A percentile compares a stretch with the other conserved stretches of the same genome.
These are phyloP conservation scores for Schizochytrium sp. DNA, from an alignment of 108 stramenopile genomes.

Conservation along the genomic window DNA sequence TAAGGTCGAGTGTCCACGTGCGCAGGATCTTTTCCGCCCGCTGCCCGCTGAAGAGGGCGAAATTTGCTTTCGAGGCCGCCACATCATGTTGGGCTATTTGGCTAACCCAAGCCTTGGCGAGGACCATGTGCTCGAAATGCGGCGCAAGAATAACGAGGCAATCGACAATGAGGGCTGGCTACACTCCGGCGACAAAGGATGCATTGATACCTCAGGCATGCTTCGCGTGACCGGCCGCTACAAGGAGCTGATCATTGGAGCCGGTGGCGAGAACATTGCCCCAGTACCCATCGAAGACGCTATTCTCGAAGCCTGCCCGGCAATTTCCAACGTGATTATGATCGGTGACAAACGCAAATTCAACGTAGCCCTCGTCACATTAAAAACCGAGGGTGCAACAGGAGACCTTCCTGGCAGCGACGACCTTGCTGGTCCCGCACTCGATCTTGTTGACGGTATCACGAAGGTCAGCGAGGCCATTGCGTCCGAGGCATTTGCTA, in stretches of 20 bases:
- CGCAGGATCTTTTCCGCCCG: neutral
- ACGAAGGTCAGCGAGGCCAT: neutral
- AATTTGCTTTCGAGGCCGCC: conserved; percentile 59
- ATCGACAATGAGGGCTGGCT: conserved; percentile 60
- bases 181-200: conserved; percentile 54
- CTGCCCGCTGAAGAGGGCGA: conserved; percentile 33
- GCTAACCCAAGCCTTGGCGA: neutral
- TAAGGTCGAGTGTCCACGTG: neutral
- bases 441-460: neutral
- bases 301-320: conserved; percentile 36
- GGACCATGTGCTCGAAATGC: conserved; percentile 23
- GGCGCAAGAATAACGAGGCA: conserved; percentile 51
- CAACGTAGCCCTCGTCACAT: conserved; percentile 36
- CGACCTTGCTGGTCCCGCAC: neutral
- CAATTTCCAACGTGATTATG: conserved; percentile 45
- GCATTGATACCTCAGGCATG: neutral
- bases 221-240: conserved; percentile 32
- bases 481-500: neutral
- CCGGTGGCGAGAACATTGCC: conserved; percentile 50
- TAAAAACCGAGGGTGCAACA: conserved; percentile 30
- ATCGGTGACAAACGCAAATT: conserved; percentile 51
- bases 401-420: neutral
- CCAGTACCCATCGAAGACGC: conserved; percentile 54
- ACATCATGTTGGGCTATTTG: conserved; percentile 72
- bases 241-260: conserved; percentile 44